phyloP scores from a whole-genome alignment of 2,329 filamentous ascomycete species.

The Fusarium euwallaceae region DNA sequence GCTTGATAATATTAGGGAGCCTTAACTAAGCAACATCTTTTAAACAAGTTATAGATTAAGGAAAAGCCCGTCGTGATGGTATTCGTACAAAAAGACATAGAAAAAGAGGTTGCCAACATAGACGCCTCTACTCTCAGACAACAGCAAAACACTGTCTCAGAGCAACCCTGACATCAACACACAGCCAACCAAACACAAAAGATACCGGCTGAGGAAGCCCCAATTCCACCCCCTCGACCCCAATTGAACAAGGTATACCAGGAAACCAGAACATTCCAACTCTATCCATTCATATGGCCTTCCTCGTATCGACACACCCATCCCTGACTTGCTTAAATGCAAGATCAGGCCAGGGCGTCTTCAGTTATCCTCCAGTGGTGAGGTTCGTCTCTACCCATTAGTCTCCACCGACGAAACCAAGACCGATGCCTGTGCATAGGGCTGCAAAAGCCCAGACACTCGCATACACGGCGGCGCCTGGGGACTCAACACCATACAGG shows the following conservation, averaged over 20 bases:
- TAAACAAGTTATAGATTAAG: background rate
- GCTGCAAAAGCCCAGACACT: conserved; percentile 79
- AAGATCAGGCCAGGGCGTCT: background rate
- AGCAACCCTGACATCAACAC: conserved; percentile 11
- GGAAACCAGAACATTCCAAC: conserved; percentile 31
- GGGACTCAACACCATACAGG: conserved; percentile 76
- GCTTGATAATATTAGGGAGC: background rate
- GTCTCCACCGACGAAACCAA: conserved; percentile 65
- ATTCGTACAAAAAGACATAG: conserved; percentile 28
- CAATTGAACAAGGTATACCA: conserved; percentile 19
- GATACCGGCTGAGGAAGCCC: background rate
- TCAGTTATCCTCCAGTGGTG: conserved; percentile 4
- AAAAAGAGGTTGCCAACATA: conserved; percentile 10
- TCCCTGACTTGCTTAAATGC: conserved; percentile 22
- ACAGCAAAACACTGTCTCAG: background rate
- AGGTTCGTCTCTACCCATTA: conserved; percentile 40
- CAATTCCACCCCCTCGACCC: conserved; percentile 24
- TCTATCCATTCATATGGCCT: conserved; percentile 26
- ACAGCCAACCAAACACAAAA: conserved; percentile 5
- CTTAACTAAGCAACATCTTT: background rate
- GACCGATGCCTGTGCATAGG: conserved; percentile 67
- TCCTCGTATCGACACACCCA: conserved; percentile 12
- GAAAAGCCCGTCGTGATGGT: background rate
- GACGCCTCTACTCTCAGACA: background rate
- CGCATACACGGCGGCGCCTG: conserved; percentile 80